phyloP scores from a whole-genome alignment of 768 basidiomycete species.

The Leccinum variicolor region DNA sequence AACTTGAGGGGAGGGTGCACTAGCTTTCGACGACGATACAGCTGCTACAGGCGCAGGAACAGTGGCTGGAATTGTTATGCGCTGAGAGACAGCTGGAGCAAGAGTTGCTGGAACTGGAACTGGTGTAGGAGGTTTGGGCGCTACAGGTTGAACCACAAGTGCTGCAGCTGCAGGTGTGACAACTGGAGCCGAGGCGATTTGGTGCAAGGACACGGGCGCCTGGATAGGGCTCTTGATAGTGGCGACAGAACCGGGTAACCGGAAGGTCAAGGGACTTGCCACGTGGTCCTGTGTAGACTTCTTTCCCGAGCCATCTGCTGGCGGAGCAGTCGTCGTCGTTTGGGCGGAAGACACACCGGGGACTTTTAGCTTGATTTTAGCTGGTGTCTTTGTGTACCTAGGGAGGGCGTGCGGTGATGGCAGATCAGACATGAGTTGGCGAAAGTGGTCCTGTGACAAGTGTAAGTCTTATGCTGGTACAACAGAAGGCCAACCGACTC shows the following conservation, averaged over 20 bases:
- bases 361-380: conserved; percentile 73
- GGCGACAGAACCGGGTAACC: conserved; percentile 20
- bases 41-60: conserved; percentile 10
- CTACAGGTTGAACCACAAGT: conserved; percentile 18
- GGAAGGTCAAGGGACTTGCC: conserved; percentile 19
- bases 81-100: conserved; percentile 17
- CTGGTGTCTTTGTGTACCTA: conserved; percentile 53
- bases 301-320: conserved; percentile 11
- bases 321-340: conserved; percentile 8
- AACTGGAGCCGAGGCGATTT: conserved; percentile 12
- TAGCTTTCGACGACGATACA: conserved; percentile 14
- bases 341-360: conserved; percentile 36
- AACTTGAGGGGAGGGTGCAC: conserved; percentile 32
- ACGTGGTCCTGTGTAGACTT: conserved; percentile 18
- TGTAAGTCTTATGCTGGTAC: conserved; percentile 8
- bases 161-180: conserved; percentile 12
- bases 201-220: conserved; percentile 16
- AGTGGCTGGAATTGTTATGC: conserved; percentile 18
- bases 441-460: conserved; percentile 60
- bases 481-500: conserved; percentile 41
- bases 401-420: conserved; percentile 63
- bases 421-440: conserved; percentile 73
- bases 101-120: conserved; percentile 24
- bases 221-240: conserved; percentile 23
- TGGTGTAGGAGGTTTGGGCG: conserved; percentile 23